phyloP scores from a whole-genome alignment of 352 stramenopile genomes.

The Phytophthora hibernalis region DNA sequence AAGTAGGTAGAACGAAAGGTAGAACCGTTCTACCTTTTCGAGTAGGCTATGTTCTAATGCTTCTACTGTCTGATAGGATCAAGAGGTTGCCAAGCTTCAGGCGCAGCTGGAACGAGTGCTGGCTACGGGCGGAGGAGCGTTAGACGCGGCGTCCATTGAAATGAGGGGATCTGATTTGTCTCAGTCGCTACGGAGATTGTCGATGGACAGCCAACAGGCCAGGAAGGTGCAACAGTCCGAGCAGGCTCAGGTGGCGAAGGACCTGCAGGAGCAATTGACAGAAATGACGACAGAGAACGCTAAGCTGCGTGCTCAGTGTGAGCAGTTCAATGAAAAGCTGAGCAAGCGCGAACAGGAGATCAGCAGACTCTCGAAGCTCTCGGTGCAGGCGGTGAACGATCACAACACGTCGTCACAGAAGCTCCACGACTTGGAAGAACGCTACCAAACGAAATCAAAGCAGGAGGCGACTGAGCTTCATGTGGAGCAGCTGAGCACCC shows the following conservation, averaged over 20 bases:
- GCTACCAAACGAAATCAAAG: slow-evolving; percentile 35
- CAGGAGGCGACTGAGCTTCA: slow-evolving; percentile 65
- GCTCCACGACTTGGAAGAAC: slow-evolving; percentile 44
- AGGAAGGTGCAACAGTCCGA: slow-evolving; percentile 25
- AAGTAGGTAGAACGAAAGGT: slow-evolving; percentile 42
- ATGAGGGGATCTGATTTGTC: slow-evolving; percentile 32
- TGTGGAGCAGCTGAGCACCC: slow-evolving; percentile 70
- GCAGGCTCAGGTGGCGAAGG: slow-evolving; percentile 42
- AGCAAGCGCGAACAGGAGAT: slow-evolving; percentile 78
- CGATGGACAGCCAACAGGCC: slow-evolving; percentile 32
- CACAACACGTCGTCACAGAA: slow-evolving; percentile 33
- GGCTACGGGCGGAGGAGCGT: slow-evolving; percentile 34
- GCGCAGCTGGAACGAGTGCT: slow-evolving; percentile 68
- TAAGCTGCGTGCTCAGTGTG: slow-evolving; percentile 43
- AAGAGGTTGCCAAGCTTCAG: slow-evolving; percentile 70
- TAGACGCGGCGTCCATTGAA: slow-evolving; percentile 40
- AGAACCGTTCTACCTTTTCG: slow-evolving; percentile 9
- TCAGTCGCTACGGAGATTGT: slow-evolving; percentile 25
- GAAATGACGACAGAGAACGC: slow-evolving; percentile 58
- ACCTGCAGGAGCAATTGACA: slow-evolving; percentile 56
- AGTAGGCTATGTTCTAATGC: neutral
- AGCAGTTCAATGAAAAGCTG: slow-evolving; percentile 61
- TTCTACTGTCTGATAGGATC: slow-evolving; percentile 43
- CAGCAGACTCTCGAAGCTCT: slow-evolving; percentile 59
- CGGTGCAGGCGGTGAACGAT: slow-evolving; percentile 39